Evolutionary conservation across 2,329 filamentous ascomycete genomes (phyloP), one percentile per base, ranked within the genome.

Genomic region (Fusarium veterinarium): DNA sequence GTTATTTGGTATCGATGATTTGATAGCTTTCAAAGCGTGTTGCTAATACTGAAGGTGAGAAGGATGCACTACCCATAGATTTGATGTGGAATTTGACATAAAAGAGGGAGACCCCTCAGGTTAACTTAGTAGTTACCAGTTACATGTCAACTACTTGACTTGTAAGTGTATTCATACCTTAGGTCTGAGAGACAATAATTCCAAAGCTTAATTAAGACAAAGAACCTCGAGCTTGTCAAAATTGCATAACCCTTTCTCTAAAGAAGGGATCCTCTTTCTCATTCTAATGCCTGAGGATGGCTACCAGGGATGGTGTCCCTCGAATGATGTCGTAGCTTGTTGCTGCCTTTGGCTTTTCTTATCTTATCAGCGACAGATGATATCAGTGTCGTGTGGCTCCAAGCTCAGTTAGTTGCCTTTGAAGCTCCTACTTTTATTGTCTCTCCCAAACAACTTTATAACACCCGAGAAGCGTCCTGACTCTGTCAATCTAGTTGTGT

Each of bases 361-460:
- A 76, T 76, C 75, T 76, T 76, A 76, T 76, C 75, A 66, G 75
- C 30, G 25, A 61, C 61, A 61, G 59, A 77, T 77, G 73, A 77
- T 76, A 77, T 77, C 72, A 77, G 75, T 61, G 45, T 64, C 45
- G 56, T 64, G 40, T 73, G 68, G 71, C 59, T 64, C 37, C 25
- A 60, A 69, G 71, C 62, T 68, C 64, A 25, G 40, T 68, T 44
- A 40, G 49, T 60, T 69, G 52, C 33, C 45, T 19, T 64, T 56
- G 56, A 67, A 71, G 60, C 66, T 73, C 61, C 44, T 60, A 45
- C 55, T 48, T 61, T 69, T 48, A 71, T 60, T 56, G 44, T 37
- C 41, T 30, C 17, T 40, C 3, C 30, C 17, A 44, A 62, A 33
- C 58, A 64, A 30, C 42, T 25, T 67, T 30, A 33, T 35, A 38